A percentile compares a stretch with the other conserved stretches of the same genome.
Conservation (phyloP, 1,139 yeast genomes). For the Magnusiomyces suaveolens region DNA sequence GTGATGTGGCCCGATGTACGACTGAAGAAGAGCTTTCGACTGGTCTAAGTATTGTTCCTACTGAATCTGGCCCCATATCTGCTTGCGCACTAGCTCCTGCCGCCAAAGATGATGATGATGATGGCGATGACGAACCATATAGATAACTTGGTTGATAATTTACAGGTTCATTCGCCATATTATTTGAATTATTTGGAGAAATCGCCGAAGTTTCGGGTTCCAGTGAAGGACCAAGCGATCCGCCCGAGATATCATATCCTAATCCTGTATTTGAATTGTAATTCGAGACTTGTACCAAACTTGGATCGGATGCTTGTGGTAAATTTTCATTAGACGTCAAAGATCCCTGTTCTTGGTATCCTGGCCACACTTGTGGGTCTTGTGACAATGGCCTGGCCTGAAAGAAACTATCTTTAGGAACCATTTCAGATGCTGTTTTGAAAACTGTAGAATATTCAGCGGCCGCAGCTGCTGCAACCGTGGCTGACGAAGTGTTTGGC, state of each 20-base stretch:
- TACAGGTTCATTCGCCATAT: not conserved
- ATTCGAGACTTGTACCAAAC: too few species aligned
- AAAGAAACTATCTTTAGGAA: not conserved
- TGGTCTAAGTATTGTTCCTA: too few species aligned
- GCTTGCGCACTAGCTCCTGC: too few species aligned
- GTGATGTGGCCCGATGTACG: not conserved
- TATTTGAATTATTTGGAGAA: not conserved
- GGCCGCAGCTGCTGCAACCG: constrained; percentile 1
- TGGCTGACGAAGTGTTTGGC: not conserved
- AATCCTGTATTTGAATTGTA: too few species aligned
- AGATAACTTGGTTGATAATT: not conserved
- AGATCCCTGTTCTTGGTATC: not conserved
- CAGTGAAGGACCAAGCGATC: too few species aligned
- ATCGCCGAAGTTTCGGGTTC: not conserved
- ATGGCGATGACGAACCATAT: not conserved
- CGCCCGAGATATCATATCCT: not conserved
- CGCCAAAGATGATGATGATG: not conserved
- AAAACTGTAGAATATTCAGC: constrained; percentile 3
- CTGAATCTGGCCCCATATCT: too few species aligned
- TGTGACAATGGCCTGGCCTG: not conserved
- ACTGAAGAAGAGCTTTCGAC: not conserved
- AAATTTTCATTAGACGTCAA: too few species aligned
- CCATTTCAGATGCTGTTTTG: constrained; percentile 2
- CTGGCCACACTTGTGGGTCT: not conserved
- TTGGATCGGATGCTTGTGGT: too few species aligned